These are phyloP conservation scores for Porogramme epimiltina DNA, from an alignment of 1,284 basidiomycete species.

Conservation along the genomic window DNA sequence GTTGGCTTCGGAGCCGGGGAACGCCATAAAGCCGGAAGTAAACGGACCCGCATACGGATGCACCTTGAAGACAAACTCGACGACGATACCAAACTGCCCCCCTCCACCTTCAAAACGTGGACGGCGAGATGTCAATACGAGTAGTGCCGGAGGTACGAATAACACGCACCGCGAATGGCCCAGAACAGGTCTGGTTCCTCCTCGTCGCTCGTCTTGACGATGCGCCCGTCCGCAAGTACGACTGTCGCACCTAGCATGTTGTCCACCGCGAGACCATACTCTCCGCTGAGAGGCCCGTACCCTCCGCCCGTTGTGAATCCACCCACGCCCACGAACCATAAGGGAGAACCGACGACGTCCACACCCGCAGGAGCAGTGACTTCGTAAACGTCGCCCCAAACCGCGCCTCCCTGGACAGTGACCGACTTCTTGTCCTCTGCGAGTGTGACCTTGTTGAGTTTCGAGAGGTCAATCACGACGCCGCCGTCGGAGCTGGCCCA, in stretches of 20 bases:
- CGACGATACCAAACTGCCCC: slow-evolving; percentile 49
- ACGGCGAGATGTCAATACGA: background rate
- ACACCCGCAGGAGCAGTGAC: slow-evolving; percentile 29
- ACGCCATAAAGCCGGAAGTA: slow-evolving; percentile 22
- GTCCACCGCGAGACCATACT: slow-evolving; percentile 42
- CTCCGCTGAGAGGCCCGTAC: slow-evolving; percentile 37
- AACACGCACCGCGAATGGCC: slow-evolving; percentile 31
- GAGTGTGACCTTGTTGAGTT: slow-evolving; percentile 34
- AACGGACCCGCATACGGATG: slow-evolving; percentile 28
- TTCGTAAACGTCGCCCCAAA: slow-evolving; percentile 39
- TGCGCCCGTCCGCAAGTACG: slow-evolving; percentile 37
- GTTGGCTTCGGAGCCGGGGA: slow-evolving; percentile 16
- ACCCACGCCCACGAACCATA: slow-evolving; percentile 27
- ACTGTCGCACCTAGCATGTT: slow-evolving; percentile 38
- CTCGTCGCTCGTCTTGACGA: slow-evolving; percentile 32
- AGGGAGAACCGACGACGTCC: slow-evolving; percentile 31
- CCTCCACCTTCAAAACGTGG: slow-evolving; percentile 37
- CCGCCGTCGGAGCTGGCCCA: slow-evolving; percentile 35
- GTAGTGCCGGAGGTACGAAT: background rate
- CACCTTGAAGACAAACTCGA: slow-evolving; percentile 40
- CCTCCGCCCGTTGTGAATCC: slow-evolving; percentile 43
- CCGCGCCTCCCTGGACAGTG: slow-evolving; percentile 38
- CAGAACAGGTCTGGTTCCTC: slow-evolving; percentile 31
- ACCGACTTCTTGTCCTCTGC: slow-evolving; percentile 29
- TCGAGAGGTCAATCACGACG: slow-evolving; percentile 40